Percentiles rank a stretch among this genome's conserved stretches.
Conservation (phyloP, 2,329 filamentous ascomycete genomes). For the Colletotrichum sp. region DNA sequence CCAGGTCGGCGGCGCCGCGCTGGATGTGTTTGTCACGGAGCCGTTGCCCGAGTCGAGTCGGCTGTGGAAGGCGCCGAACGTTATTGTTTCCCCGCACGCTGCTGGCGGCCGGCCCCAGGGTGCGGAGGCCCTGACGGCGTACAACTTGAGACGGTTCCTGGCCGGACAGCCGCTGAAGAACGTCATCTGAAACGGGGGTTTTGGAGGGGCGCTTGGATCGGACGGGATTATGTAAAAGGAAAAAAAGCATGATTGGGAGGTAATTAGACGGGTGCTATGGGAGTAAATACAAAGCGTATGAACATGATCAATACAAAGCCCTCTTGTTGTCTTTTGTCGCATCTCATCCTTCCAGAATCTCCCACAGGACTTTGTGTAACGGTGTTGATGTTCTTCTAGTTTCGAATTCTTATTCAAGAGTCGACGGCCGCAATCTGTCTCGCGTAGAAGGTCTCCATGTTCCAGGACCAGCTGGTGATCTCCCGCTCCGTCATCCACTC, state of each 20-base stretch:
- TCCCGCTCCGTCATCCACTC: neutral
- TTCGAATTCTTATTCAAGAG: fast-evolving
- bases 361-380: neutral
- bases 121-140: slow-evolving; percentile 62
- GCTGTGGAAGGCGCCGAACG: slow-evolving; percentile 58
- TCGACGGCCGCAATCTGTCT: neutral
- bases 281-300: neutral
- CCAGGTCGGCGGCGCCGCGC: slow-evolving; percentile 51
- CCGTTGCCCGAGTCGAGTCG: slow-evolving; percentile 46
- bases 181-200: slow-evolving; percentile 33
- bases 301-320: neutral
- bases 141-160: slow-evolving; percentile 65
- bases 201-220: neutral
- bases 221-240: neutral
- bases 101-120: slow-evolving; percentile 67
- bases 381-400: neutral
- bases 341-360: neutral
- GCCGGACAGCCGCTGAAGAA: slow-evolving; percentile 66
- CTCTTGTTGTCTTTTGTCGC: neutral
- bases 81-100: slow-evolving; percentile 61
- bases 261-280: neutral
- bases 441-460: neutral
- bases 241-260: neutral
- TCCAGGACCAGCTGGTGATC: neutral
- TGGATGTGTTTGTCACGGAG: slow-evolving; percentile 55